A percentile compares a stretch with the other conserved stretches of the same genome.
Evolutionary conservation across 2,329 filamentous ascomycete genomes (phyloP).

Genomic region (Hypoxylon sp.): DNA sequence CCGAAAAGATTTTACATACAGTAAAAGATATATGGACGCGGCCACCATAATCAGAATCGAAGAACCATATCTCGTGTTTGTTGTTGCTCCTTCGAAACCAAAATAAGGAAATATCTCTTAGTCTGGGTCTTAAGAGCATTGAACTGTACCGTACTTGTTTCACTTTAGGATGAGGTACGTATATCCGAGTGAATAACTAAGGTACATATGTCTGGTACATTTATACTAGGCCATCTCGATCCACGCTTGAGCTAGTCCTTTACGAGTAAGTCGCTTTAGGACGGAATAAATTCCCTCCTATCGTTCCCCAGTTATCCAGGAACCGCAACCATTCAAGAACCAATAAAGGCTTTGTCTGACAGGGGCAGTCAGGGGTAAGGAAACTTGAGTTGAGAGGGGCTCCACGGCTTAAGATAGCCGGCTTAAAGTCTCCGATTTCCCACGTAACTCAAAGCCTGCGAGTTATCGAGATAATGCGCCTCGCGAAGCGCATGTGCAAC

Average conservation of each 20-base stretch:
- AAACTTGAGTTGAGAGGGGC: constrained; percentile 7
- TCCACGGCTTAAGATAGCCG: constrained; percentile 21
- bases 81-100: constrained; percentile 3
- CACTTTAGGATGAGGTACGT: constrained; percentile 5
- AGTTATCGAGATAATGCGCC: constrained; percentile 34
- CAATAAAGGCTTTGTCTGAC: constrained; percentile 39
- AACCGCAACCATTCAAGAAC: constrained; percentile 25
- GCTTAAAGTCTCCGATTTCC: constrained; percentile 33
- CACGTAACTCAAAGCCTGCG: constrained; percentile 17
- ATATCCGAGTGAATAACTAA: neutral
- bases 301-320: constrained; percentile 41
- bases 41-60: constrained; percentile 15
- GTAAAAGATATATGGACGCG: constrained; percentile 9
- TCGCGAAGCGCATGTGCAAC: constrained; percentile 10
- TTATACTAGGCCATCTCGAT: constrained; percentile 1
- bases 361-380: constrained; percentile 40
- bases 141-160: constrained; percentile 3
- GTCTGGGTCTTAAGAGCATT: neutral
- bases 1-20: constrained; percentile 8
- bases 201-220: constrained; percentile 11
- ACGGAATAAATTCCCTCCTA: constrained; percentile 18
- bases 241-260: neutral
- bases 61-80: constrained; percentile 3
- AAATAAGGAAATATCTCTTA: constrained; percentile 2
- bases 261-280: constrained; percentile 5